Conservation (phyloP, 2,329 filamentous ascomycete genomes). For the Alternaria incomplexa region DNA sequence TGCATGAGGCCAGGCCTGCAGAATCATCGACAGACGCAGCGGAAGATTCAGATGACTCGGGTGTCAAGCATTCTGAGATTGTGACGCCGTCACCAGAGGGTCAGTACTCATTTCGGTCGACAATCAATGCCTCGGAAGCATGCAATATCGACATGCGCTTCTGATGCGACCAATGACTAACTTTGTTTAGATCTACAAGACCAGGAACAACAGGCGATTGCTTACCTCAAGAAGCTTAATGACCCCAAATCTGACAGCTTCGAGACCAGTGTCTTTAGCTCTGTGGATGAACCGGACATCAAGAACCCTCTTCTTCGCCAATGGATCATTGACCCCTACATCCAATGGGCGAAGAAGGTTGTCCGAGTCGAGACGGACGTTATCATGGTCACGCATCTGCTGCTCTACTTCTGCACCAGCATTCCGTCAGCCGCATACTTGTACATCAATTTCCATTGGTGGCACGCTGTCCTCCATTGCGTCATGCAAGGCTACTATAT, state of each 20-base stretch:
- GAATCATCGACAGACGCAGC: slow-evolving; percentile 11
- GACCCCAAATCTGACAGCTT: slow-evolving; percentile 57
- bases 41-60: slow-evolving; percentile 34
- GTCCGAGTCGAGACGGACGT: slow-evolving; percentile 75
- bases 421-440: slow-evolving; percentile 72
- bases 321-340: slow-evolving; percentile 65
- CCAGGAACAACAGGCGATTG: slow-evolving; percentile 46
- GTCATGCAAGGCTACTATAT: slow-evolving; percentile 71
- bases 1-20: slow-evolving; percentile 9
- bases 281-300: slow-evolving; percentile 58
- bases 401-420: slow-evolving; percentile 73
- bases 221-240: slow-evolving; percentile 58
- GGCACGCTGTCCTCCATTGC: slow-evolving; percentile 70
- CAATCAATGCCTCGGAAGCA: neutral
- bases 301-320: slow-evolving; percentile 47
- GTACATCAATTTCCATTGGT: slow-evolving; percentile 69
- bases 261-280: slow-evolving; percentile 62
- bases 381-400: slow-evolving; percentile 76
- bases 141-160: neutral
- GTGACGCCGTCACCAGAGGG: slow-evolving; percentile 42
- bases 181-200: slow-evolving; percentile 34
- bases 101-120: slow-evolving; percentile 1
- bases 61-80: slow-evolving; percentile 32
- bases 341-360: slow-evolving; percentile 60
- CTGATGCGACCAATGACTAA: neutral